These are phyloP conservation scores for Ganoderma sp. DNA, from an alignment of 1,284 basidiomycete species.

Conservation along the genomic window DNA sequence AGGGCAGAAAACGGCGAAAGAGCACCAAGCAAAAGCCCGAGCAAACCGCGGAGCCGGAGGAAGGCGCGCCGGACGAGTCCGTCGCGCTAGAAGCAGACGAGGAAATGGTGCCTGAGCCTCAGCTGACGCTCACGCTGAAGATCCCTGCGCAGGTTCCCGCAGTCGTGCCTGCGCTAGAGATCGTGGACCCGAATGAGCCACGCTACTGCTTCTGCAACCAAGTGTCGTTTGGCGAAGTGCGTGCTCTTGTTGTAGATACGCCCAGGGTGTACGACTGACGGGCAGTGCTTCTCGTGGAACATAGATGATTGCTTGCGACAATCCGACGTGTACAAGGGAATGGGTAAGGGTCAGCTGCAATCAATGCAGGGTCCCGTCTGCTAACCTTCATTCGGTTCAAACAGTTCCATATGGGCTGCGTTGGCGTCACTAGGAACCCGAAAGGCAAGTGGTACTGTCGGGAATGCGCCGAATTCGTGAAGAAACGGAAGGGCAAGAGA, in stretches of 20 bases:
- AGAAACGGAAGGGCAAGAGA: constrained; percentile 20
- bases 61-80: constrained; percentile 8
- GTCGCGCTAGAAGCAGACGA: constrained; percentile 21
- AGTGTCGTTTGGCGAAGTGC: constrained; percentile 76
- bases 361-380: neutral
- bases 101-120: constrained; percentile 11
- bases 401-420: constrained; percentile 79
- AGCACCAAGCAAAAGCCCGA: constrained; percentile 5
- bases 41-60: neutral
- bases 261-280: constrained; percentile 7
- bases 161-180: constrained; percentile 20
- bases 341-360: constrained; percentile 60
- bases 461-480: constrained; percentile 48
- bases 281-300: neutral
- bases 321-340: constrained; percentile 68
- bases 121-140: constrained; percentile 35
- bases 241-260: constrained; percentile 35
- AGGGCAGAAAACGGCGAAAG: constrained; percentile 26
- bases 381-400: neutral
- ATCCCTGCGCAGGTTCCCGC: constrained; percentile 35
- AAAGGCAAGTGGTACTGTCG: constrained; percentile 73
- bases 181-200: constrained; percentile 55
- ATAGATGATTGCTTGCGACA: constrained; percentile 88
- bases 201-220: constrained; percentile 81
- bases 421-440: constrained; percentile 65